These are phyloP conservation scores for Trichoderma harzianum DNA, from an alignment of 2,329 filamentous ascomycete species.

Conservation along the genomic window DNA sequence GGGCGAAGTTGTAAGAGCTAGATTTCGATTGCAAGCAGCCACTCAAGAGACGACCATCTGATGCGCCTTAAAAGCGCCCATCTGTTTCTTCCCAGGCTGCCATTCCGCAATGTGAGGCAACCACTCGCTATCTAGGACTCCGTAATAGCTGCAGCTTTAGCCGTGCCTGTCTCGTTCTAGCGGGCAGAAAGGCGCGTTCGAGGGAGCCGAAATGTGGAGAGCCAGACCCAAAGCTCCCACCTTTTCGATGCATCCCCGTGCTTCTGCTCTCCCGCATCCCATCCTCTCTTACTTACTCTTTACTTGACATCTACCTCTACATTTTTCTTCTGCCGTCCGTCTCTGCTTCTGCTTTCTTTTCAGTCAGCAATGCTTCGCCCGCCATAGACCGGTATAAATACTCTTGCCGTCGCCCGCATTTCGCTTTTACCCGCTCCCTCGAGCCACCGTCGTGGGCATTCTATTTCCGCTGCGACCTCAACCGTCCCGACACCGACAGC, in stretches of 20 bases:
- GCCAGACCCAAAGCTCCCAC: background rate
- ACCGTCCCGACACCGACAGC: background rate
- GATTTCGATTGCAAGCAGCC: background rate
- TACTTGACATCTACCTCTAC: background rate
- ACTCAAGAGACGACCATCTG: background rate
- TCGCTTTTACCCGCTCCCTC: background rate
- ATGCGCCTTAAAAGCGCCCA: background rate
- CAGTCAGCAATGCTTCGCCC: conserved; percentile 10
- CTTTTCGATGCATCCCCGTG: background rate
- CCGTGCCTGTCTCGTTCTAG: background rate
- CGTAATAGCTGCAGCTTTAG: background rate
- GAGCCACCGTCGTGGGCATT: background rate
- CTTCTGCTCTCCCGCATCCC: background rate
- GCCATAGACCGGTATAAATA: conserved; percentile 8
- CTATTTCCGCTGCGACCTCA: background rate
- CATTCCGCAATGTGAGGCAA: background rate
- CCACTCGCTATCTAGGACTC: background rate
- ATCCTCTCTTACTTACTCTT: background rate
- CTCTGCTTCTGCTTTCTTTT: background rate
- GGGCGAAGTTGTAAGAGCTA: background rate
- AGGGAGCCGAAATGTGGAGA: conserved; percentile 14
- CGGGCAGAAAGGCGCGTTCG: conserved; percentile 11
- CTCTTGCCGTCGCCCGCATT: background rate
- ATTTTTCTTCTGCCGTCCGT: background rate
- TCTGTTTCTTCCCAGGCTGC: background rate